Conservation (phyloP, 768 basidiomycete species). For the Lentinus tigrinus region DNA sequence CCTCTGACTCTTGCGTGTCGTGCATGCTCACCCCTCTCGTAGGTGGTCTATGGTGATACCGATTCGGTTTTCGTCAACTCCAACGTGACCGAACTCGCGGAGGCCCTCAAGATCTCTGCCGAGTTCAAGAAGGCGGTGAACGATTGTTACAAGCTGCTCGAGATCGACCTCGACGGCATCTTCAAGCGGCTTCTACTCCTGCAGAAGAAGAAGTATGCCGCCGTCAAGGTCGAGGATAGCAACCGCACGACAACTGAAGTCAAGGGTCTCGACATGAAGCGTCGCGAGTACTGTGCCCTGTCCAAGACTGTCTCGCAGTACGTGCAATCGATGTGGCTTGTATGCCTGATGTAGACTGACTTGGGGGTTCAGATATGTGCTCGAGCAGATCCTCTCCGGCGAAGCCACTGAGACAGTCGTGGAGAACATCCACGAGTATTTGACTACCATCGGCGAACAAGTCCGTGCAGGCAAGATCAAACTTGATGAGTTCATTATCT, state of each 20-base stretch:
- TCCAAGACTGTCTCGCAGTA: constrained; percentile 94
- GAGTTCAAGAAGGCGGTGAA: constrained; percentile 97
- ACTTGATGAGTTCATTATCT: constrained; percentile 92
- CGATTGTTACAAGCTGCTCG: constrained; percentile 90
- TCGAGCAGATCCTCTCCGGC: constrained; percentile 89
- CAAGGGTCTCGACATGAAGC: constrained; percentile 99
- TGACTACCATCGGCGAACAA: constrained; percentile 71
- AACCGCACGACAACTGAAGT: constrained; percentile 78
- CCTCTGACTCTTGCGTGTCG: neutral
- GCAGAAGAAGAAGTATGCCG: constrained; percentile 99
- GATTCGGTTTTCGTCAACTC: constrained; percentile 99
- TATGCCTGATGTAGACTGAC: neutral
- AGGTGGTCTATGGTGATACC: constrained; percentile 99
- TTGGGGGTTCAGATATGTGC: constrained; percentile 62
- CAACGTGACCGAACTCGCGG: constrained; percentile 81
- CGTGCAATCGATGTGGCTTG: constrained; percentile 30
- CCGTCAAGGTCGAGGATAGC: constrained; percentile 89
- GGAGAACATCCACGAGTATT: constrained; percentile 89
- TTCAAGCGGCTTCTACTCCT: constrained; percentile 90
- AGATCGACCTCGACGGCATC: constrained; percentile 93
- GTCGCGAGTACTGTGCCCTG: constrained; percentile 88
- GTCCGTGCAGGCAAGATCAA: constrained; percentile 76
- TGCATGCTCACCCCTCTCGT: neutral
- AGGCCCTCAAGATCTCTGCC: constrained; percentile 88
- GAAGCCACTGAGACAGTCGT: constrained; percentile 88